phyloP scores from a whole-genome alignment of 768 basidiomycete species.

The Pleurotus pulmonarius region DNA sequence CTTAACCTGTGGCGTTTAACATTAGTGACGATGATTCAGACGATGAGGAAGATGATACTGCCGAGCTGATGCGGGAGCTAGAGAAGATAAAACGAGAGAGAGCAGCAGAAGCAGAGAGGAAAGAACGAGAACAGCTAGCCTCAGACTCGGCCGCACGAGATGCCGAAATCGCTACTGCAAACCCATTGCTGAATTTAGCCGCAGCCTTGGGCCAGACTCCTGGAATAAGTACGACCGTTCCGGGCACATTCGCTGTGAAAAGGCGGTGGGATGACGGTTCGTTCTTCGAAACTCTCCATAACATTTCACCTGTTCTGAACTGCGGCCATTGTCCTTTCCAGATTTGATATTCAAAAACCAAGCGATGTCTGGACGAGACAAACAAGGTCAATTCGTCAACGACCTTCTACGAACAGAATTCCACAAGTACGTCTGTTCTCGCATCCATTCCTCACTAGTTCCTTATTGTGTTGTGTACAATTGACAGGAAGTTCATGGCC shows the following conservation, averaged over 20 bases:
- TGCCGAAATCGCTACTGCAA: constrained; percentile 79
- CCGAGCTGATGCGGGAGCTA: constrained; percentile 91
- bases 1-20: background rate
- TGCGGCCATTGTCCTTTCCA: constrained; percentile 24
- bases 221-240: constrained; percentile 67
- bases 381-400: constrained; percentile 87
- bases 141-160: constrained; percentile 62
- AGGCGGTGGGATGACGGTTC: constrained; percentile 92
- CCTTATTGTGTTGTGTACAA: constrained; percentile 2
- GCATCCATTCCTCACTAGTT: constrained; percentile 1
- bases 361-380: constrained; percentile 65
- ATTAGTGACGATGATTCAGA: constrained; percentile 45
- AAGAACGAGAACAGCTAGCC: constrained; percentile 73
- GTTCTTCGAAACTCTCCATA: constrained; percentile 17
- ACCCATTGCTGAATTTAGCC: constrained; percentile 88
- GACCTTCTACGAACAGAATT: constrained; percentile 93
- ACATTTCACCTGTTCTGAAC: constrained; percentile 1
- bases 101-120: constrained; percentile 85
- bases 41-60: constrained; percentile 82
- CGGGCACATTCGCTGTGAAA: constrained; percentile 88
- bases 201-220: constrained; percentile 82
- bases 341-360: constrained; percentile 99
- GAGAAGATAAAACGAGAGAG: constrained; percentile 97
- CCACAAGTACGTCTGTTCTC: constrained; percentile 63
- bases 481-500: constrained; percentile 80